A percentile compares a stretch with the other conserved stretches of the same genome.
Conservation (phyloP, 2,329 filamentous ascomycete genomes). For the Trichoderma sp. region DNA sequence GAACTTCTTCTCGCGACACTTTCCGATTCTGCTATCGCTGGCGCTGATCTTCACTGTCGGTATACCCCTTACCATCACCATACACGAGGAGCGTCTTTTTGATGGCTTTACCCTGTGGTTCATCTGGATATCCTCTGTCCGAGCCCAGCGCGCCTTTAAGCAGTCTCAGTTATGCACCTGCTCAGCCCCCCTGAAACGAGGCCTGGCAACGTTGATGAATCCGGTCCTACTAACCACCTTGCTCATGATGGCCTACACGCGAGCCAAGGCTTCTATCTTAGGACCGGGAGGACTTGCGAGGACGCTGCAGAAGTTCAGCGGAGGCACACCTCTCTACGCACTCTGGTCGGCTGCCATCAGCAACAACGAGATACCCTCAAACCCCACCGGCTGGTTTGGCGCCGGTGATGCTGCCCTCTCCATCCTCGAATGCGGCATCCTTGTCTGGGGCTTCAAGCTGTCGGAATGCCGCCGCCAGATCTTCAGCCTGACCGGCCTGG, state of each 20-base stretch:
- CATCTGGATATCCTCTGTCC: conserved; percentile 51
- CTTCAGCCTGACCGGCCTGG: conserved; percentile 47
- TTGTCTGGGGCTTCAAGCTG: conserved; percentile 57
- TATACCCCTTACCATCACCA: conserved; percentile 44
- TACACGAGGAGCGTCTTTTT: conserved; percentile 44
- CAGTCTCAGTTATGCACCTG: not conserved
- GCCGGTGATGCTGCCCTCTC: conserved; percentile 54
- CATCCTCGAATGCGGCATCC: conserved; percentile 54
- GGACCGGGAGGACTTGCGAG: conserved; percentile 37
- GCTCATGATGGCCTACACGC: conserved; percentile 48
- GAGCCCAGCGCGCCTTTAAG: conserved; percentile 45
- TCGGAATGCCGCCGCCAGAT: conserved; percentile 53
- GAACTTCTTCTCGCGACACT: conserved; percentile 27
- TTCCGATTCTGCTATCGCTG: conserved; percentile 39
- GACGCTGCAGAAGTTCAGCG: conserved; percentile 39
- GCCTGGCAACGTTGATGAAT: conserved; percentile 49
- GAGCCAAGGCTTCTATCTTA: conserved; percentile 43
- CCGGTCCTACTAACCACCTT: conserved; percentile 53
- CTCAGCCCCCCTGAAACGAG: conserved; percentile 34
- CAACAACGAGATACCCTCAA: conserved; percentile 22
- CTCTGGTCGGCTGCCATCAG: conserved; percentile 40
- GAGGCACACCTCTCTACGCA: conserved; percentile 41
- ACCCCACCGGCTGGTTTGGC: conserved; percentile 42
- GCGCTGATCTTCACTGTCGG: conserved; percentile 44
- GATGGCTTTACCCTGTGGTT: conserved; percentile 53